A percentile compares a stretch with the other conserved stretches of the same genome.
phyloP scores from a whole-genome alignment of 192 early-diverging fungal species.

The Jimgerdemannia flammicorona region DNA sequence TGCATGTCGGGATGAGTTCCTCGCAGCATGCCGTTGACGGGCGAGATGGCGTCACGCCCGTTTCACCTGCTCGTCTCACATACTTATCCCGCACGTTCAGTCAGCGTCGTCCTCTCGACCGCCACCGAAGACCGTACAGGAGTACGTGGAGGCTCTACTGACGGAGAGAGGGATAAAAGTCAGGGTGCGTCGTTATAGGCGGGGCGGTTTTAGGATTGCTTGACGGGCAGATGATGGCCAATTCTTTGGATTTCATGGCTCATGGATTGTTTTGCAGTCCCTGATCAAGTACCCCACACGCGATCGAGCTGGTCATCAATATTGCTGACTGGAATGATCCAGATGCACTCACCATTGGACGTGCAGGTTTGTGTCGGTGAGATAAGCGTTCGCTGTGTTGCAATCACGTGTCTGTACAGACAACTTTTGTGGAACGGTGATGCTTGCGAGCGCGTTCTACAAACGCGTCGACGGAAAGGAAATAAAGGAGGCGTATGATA shows the following conservation, averaged over 20 bases:
- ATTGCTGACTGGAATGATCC: background rate
- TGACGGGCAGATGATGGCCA: no score
- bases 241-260: background rate
- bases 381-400: no score
- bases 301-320: background rate
- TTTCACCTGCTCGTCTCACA: background rate
- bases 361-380: background rate
- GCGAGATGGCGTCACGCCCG: no score
- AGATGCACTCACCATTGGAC: background rate
- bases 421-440: background rate
- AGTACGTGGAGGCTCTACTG: background rate
- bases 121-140: background rate
- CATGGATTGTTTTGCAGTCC: background rate
- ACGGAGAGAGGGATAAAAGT: background rate
- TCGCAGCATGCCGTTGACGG: no score
- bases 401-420: no score
- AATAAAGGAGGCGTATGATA: conserved; percentile 4
- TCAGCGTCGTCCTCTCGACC: background rate
- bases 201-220: background rate
- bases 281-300: background rate
- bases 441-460: no score
- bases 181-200: background rate
- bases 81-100: background rate
- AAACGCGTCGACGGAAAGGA: background rate
- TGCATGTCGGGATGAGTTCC: no score